Conservation (phyloP, 140 eudicot species). For the Senecio squalidus region DNA sequence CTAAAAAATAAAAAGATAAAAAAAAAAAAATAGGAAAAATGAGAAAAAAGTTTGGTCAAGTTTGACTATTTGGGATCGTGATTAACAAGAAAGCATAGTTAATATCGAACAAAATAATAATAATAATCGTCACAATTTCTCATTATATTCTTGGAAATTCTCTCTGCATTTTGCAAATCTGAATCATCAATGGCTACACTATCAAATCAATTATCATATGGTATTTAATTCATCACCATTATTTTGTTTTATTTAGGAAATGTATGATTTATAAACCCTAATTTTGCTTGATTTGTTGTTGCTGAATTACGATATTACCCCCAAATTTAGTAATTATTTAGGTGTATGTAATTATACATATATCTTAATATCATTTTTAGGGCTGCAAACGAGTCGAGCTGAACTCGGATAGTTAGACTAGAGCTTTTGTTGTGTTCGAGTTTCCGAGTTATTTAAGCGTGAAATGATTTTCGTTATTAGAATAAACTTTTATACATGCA, state of each 20-base stretch:
- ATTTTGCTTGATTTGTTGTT: not conserved
- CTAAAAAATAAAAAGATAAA: no score
- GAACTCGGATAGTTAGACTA: no score
- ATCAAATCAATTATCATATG: conserved; percentile 20
- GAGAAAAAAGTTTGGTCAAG: not conserved
- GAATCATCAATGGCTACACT: conserved; percentile 26
- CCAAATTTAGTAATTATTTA: no score
- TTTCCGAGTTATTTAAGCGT: no score
- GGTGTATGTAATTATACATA: no score
- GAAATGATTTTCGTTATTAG: no score
- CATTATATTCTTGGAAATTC: conserved; percentile 2
- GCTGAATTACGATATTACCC: no score
- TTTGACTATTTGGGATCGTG: conserved; percentile 3
- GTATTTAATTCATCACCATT: conserved; percentile 16
- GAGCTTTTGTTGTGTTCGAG: no score
- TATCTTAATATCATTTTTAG: no score
- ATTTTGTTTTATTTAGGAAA: not conserved
- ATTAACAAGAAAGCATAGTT: conserved; percentile 24
- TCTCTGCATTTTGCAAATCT: no score
- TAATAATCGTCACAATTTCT: conserved; percentile 10
- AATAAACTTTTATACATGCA: no score
- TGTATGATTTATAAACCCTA: not conserved
- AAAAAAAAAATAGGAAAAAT: not conserved
- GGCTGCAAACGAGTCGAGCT: no score
- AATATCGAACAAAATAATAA: conserved; percentile 20